Base-by-base conservation (phyloP, 768 basidiomycete species). In the Melanogaster broomeanus region DNA sequence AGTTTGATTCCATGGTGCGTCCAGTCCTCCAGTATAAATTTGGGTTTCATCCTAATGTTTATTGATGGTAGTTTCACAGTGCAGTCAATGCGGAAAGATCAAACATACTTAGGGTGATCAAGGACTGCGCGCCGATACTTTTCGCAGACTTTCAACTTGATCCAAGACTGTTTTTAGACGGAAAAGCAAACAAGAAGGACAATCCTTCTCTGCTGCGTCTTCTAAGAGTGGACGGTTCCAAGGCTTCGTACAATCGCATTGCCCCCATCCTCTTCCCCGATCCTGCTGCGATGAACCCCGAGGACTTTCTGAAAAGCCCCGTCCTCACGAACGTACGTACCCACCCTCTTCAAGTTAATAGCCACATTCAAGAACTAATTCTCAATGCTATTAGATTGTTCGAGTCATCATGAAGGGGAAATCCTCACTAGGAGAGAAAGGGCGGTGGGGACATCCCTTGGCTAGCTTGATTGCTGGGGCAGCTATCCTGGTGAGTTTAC, bases 21-120 rank as follows among this genome's bases (percentile, higher is more conserved):
- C 34, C 12, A 34, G 11, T 34, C 34, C 34, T 34, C 3, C 34
- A 34, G 12, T 13, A 12, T 34, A 13, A 34, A 13, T 13, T n/a
- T 34, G 34, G 12, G 12, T 34, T 34, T 34, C 12, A 47, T 47
- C 24, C 18, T 37, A 28, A 28, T 28, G 27, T 28, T 28, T 28
- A n/a, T 28, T 28, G 27, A 28, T 28, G 27, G 27, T 18, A 47
- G 46, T 28, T 47, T 37, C 37, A 6, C 35, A 28, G 13, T 6
- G 22, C 46, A n/a, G 46, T 37, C 34, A 37, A 33, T 38, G 25
- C 34, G 12, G 9, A 47, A 22, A 34, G 33, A 10, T 48, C 35
- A 3, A 37, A 37, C 24, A 48, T 48, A 15, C 46, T 48, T 18
- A 35, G 35, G 35, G 39, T 31, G 25, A 48, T 48, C 37, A 48